phyloP scores from a whole-genome alignment of 2,329 filamentous ascomycete species.

The Gremmenia infestans region DNA sequence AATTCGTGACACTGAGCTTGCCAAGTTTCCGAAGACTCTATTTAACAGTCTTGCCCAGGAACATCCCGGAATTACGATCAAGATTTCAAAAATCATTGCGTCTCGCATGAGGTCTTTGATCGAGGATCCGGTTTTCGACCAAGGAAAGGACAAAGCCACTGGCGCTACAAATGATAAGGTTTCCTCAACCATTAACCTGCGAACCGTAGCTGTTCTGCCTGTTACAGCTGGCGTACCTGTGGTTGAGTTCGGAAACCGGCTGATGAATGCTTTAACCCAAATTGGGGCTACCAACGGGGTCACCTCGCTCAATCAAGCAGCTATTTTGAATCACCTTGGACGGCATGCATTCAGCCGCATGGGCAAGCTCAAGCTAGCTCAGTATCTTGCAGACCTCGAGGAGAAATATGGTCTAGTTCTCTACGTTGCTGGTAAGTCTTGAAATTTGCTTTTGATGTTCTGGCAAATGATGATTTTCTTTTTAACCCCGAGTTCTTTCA shows the following conservation, averaged over 20 bases:
- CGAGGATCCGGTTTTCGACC: constrained; percentile 69
- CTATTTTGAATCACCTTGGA: constrained; percentile 90
- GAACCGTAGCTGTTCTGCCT: constrained; percentile 87
- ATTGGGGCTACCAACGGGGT: constrained; percentile 87
- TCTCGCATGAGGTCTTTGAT: constrained; percentile 87
- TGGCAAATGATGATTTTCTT: constrained; percentile 36
- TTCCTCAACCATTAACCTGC: constrained; percentile 84
- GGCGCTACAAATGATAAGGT: constrained; percentile 59
- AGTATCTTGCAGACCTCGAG: constrained; percentile 93
- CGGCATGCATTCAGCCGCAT: constrained; percentile 96
- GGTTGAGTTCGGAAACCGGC: constrained; percentile 84
- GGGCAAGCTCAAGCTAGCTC: constrained; percentile 91
- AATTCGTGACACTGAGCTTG: constrained; percentile 92
- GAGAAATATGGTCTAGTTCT: constrained; percentile 95
- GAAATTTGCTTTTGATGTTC: constrained; percentile 24
- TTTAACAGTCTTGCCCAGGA: constrained; percentile 98
- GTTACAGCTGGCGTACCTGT: constrained; percentile 90
- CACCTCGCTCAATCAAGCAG: constrained; percentile 86
- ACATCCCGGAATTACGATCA: constrained; percentile 96
- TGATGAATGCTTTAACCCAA: constrained; percentile 83
- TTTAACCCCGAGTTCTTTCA: constrained; percentile 22
- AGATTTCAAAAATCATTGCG: constrained; percentile 97
- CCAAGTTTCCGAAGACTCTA: constrained; percentile 89
- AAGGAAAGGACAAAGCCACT: constrained; percentile 57
- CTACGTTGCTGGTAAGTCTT: constrained; percentile 72